These are phyloP conservation scores for Talaromyces nanjingensis DNA, from an alignment of 495 filamentous ascomycete genomes.

Conservation along the genomic window DNA sequence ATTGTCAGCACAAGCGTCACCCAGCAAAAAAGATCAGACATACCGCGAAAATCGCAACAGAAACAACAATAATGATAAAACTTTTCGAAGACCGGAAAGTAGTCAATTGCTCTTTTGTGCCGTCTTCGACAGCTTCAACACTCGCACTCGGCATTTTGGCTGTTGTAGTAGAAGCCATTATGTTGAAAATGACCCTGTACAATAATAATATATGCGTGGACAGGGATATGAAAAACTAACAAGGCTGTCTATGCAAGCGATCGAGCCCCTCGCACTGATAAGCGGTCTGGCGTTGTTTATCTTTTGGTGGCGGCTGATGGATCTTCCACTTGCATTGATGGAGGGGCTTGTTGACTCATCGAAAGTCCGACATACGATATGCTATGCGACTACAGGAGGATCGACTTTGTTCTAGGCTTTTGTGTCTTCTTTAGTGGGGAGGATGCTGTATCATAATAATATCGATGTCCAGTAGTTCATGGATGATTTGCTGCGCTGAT, in stretches of 20 bases:
- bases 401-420: background rate
- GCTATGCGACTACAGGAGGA: background rate
- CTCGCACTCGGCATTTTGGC: background rate
- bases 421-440: background rate
- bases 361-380: background rate
- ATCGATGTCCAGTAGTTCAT: background rate
- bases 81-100: constrained; percentile 29
- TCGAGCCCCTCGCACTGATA: background rate
- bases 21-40: background rate
- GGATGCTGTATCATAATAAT: background rate
- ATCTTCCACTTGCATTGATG: no score
- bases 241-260: background rate
- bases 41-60: constrained; percentile 49
- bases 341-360: background rate
- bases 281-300: background rate
- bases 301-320: background rate
- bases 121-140: background rate
- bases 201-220: background rate
- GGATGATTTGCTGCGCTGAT: background rate
- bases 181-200: background rate
- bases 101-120: background rate
- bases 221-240: background rate
- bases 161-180: background rate
- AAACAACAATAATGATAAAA: constrained; percentile 45
- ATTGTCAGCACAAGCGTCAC: constrained; percentile 9